Evolutionary conservation across 306 rosid species (phyloP), one percentile per base, ranked within the genome.

Genomic region (Vigna hirtella): DNA sequence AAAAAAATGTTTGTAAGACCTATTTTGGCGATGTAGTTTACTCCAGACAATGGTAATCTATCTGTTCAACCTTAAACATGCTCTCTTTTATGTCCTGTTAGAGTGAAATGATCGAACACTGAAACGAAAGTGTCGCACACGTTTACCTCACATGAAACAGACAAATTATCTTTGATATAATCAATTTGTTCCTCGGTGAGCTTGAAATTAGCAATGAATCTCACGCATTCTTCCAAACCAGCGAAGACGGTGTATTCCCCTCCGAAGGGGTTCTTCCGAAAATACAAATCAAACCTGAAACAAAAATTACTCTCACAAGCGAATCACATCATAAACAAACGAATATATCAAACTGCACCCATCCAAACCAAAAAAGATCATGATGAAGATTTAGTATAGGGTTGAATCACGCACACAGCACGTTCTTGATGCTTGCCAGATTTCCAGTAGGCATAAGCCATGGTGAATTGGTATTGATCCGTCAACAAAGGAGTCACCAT

Each of bases 401-500:
- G 73, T 50, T 24, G 43, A 63, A 52, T 8, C 0, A 83, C 97
- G 88, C 28, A 93, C 98, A 93, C 97, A 55, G 97, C 96, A 45
- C 88, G 93, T 20, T 93, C 91, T 79, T 84, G 77, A 66, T 91
- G 97, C 83, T 93, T 93, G 86, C 93, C 92, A 79, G 97, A 93
- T 89, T 88, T 93, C 98, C 98, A 93, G 83, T 93, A 93, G 9
- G 97, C 93, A 78, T 93, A 93, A 78, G 97, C 97, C 98, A 93
- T 93, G 72, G 97, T 93, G 88, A 89, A 93, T 85, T 91, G 98
- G 77, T 93, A 93, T 67, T 81, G 97, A 88, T 93, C 98, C 58
- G 96, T 93, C 9, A 93, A 91, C 58, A 93, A 85, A 59, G 98
- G 98, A 69, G 98, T 84, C 15, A 91, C 97, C 93, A 93, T 91